Evolutionary conservation across 768 basidiomycete species (phyloP).

Genomic region (Russula olivacea): DNA sequence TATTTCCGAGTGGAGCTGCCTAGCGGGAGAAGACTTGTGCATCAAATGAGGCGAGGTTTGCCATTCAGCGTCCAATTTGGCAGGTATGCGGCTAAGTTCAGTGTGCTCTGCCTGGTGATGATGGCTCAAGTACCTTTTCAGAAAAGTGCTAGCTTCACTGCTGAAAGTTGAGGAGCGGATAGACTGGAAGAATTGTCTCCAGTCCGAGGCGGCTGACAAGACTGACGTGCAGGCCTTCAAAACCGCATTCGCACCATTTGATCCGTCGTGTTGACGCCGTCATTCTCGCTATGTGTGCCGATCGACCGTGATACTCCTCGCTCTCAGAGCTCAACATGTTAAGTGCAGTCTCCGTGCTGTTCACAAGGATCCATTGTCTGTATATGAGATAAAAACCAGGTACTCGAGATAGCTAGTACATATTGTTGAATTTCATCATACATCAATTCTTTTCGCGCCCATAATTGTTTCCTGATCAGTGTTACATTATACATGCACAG

Average conservation of each 20-base stretch:
- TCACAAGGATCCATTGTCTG: not conserved
- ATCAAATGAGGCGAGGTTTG: conserved; percentile 69
- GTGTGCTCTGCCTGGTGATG: not conserved
- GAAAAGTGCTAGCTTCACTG: conserved; percentile 76
- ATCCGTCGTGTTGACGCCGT: conserved; percentile 39
- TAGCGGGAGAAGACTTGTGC: conserved; percentile 77
- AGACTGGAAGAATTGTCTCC: conserved; percentile 88
- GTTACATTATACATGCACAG: not conserved
- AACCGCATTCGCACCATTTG: conserved; percentile 68
- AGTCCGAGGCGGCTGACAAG: conserved; percentile 79
- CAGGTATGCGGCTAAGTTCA: conserved; percentile 48
- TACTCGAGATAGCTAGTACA: too few relatives aligned
- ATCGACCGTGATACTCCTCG: not conserved
- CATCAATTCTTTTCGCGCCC: not conserved
- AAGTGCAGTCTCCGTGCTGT: not conserved
- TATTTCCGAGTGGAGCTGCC: conserved; percentile 94
- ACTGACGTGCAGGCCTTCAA: conserved; percentile 83
- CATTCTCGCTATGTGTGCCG: not conserved
- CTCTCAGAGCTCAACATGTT: not conserved
- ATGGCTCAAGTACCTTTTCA: conserved; percentile 32
- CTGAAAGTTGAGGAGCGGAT: conserved; percentile 69
- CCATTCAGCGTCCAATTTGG: conserved; percentile 93
- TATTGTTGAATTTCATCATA: not conserved
- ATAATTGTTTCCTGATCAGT: not conserved
- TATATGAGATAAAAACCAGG: not conserved